Percentiles rank a stretch among this genome's conserved stretches.
Evolutionary conservation across 345 rosid species (phyloP).

Genomic region (Aethionema arabicum): DNA sequence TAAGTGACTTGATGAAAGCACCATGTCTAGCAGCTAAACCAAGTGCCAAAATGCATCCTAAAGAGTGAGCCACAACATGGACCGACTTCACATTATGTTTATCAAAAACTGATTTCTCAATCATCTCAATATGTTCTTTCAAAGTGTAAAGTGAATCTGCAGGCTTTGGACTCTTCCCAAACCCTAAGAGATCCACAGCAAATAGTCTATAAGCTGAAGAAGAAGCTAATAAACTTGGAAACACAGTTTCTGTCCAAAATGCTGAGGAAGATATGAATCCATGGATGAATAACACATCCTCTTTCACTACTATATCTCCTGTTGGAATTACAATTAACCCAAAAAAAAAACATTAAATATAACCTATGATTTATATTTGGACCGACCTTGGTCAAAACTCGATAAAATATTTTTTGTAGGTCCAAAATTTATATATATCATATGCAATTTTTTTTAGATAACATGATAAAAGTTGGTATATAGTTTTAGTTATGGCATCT

Average conservation of each 20-base stretch:
- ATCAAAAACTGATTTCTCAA: constrained; percentile 66
- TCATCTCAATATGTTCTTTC: constrained; percentile 87
- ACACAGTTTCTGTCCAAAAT: constrained; percentile 94
- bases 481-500: no score
- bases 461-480: no score
- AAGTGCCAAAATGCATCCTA: constrained; percentile 95
- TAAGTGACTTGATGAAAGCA: constrained; percentile 70
- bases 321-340: no score
- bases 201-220: constrained; percentile 64
- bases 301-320: constrained; percentile 42
- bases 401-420: no score
- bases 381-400: no score
- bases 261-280: constrained; percentile 97
- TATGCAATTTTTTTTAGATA: no score
- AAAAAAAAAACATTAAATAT: no score
- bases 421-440: no score
- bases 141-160: constrained; percentile 86
- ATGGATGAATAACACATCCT: constrained; percentile 89
- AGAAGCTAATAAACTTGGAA: constrained; percentile 65
- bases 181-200: constrained; percentile 91
- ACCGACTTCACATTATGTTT: constrained; percentile 70
- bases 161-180: constrained; percentile 97
- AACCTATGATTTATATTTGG: no score
- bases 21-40: constrained; percentile 77
- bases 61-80: constrained; percentile 95